Percentiles rank a stretch among this genome's conserved stretches.
phyloP scores from a whole-genome alignment of 2,329 filamentous ascomycete species.

The Aspergillus brasiliensis region DNA sequence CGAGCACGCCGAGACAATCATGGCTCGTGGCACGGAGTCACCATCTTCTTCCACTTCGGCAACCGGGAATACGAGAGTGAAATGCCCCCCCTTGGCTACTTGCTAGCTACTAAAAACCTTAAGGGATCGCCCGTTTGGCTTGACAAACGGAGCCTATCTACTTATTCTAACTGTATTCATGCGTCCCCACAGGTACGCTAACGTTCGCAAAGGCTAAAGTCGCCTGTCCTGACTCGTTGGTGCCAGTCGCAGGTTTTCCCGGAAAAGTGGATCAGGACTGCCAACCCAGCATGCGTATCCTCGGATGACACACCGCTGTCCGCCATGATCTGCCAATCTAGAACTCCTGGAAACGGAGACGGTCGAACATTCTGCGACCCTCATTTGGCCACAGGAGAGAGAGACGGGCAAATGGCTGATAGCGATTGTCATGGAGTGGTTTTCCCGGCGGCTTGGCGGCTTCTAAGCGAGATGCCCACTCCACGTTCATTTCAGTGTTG shows the following conservation, averaged over 20 bases:
- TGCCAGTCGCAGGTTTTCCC: background rate
- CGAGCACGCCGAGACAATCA: background rate
- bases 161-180: background rate
- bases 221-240: background rate
- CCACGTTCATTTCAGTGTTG: background rate
- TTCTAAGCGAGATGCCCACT: background rate
- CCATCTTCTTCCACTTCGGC: background rate
- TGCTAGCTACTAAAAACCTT: background rate
- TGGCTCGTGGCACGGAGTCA: background rate
- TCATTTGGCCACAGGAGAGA: background rate
- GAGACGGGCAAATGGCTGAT: background rate
- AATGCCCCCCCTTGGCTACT: no score
- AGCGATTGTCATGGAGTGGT: background rate
- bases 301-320: background rate
- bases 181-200: background rate
- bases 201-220: background rate
- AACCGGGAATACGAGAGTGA: background rate
- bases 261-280: background rate
- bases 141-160: background rate
- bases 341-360: background rate
- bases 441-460: background rate
- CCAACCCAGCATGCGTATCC: background rate
- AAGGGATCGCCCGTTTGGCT: background rate
- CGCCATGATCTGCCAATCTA: background rate
- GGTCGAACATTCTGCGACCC: background rate